A percentile compares a stretch with the other conserved stretches of the same genome.
phyloP scores from a whole-genome alignment of 1,284 basidiomycete species.

The Tremellales sp. region DNA sequence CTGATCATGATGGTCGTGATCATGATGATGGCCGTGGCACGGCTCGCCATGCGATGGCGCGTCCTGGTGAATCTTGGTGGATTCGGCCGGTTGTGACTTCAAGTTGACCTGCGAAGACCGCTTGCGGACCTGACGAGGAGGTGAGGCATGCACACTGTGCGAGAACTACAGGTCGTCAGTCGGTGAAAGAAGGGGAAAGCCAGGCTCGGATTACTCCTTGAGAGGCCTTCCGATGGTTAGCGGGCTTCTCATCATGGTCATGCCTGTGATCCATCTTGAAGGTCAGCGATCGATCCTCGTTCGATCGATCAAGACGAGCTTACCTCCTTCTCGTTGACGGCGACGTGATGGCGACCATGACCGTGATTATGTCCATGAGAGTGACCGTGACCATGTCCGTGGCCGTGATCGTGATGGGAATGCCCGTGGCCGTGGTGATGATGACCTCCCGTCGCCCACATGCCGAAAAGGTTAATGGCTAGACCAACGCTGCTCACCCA shows the following conservation, averaged over 20 bases:
- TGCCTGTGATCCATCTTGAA: slow-evolving; percentile 10
- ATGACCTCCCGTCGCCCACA: slow-evolving; percentile 98
- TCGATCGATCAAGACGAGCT: background rate
- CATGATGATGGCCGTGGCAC: slow-evolving; percentile 27
- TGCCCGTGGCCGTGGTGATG: slow-evolving; percentile 64
- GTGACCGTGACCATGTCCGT: slow-evolving; percentile 16
- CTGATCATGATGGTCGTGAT: slow-evolving; percentile 46
- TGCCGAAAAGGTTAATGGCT: slow-evolving; percentile 93
- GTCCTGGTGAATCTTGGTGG: slow-evolving; percentile 32
- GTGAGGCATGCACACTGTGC: background rate
- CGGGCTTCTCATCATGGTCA: slow-evolving; percentile 1
- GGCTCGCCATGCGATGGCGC: slow-evolving; percentile 5
- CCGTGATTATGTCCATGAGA: slow-evolving; percentile 19
- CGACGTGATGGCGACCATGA: slow-evolving; percentile 12
- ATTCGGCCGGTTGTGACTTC: slow-evolving; percentile 1
- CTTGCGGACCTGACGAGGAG: background rate
- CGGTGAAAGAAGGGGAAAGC: no score
- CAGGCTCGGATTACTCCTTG: slow-evolving; percentile 17
- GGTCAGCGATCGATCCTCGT: background rate
- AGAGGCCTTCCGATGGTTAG: background rate
- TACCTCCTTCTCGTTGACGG: slow-evolving; percentile 26
- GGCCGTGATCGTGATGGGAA: slow-evolving; percentile 50
- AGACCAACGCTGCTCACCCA: slow-evolving; percentile 85
- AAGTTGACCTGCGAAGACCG: background rate
- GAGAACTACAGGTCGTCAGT: background rate